A percentile compares a stretch with the other conserved stretches of the same genome.
phyloP scores from a whole-genome alignment of 1,284 basidiomycete species.

The Heterobasidion occidentale region DNA sequence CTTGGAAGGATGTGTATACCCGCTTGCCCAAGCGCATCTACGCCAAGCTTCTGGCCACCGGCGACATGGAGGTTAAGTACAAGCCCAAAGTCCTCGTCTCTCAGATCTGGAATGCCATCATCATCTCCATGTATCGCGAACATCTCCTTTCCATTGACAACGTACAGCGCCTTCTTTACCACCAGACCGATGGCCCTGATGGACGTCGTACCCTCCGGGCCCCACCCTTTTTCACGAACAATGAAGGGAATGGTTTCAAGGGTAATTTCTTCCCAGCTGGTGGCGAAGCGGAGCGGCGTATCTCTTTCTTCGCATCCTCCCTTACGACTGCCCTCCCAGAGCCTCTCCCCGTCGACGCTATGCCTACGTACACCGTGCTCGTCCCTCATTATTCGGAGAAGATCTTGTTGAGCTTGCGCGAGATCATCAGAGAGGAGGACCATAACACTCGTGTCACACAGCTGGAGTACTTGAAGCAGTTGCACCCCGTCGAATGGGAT shows the following conservation, averaged over 20 bases:
- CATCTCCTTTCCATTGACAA: conserved; percentile 93
- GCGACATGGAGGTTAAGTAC: conserved; percentile 95
- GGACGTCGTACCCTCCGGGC: conserved; percentile 87
- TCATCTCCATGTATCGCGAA: conserved; percentile 98
- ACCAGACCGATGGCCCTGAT: conserved; percentile 83
- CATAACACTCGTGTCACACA: conserved; percentile 93
- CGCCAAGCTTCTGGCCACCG: conserved; percentile 88
- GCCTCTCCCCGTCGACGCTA: conserved; percentile 88
- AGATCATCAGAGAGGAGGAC: conserved; percentile 96
- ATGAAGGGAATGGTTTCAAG: conserved; percentile 65
- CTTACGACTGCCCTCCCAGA: conserved; percentile 91
- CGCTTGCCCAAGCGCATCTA: conserved; percentile 93
- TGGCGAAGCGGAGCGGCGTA: conserved; percentile 92
- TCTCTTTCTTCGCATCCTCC: conserved; percentile 95
- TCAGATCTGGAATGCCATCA: conserved; percentile 96
- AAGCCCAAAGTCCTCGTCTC: conserved; percentile 97
- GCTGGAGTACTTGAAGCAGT: conserved; percentile 95
- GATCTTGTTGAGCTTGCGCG: conserved; percentile 86
- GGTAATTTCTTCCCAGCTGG: conserved; percentile 87
- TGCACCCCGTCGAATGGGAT: conserved; percentile 99
- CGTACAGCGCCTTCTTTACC: conserved; percentile 89
- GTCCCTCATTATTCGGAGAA: conserved; percentile 98
- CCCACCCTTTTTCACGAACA: conserved; percentile 93
- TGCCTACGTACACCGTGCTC: conserved; percentile 96
- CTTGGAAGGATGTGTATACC: conserved; percentile 95